Base-by-base conservation (phyloP, 805 yeast genomes). In the Ogataea polymorpha region DNA sequence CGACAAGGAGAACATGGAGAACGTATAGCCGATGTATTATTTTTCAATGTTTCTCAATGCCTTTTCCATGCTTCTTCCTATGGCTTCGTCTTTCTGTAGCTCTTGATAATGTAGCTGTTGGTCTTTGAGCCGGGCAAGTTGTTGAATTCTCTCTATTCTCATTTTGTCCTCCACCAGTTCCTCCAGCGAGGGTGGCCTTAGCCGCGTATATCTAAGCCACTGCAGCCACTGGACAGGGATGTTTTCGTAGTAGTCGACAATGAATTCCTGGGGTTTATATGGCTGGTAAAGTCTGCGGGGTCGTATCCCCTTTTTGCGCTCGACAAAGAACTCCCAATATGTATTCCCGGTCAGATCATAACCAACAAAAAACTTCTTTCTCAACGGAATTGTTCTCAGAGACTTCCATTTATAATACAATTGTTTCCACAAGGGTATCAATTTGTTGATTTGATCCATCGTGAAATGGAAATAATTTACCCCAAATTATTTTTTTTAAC, bases 311-410 rank as follows among this genome's bases (percentile, higher is more conserved):
- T 21, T 16, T 9, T 58, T 55, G 51, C 73, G 71, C 45, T 77
- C 79, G 18, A 75, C 66, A 37, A 71, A 70, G 61, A 82, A 80
- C 58, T 86, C 96, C 95, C 95, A 86, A 64, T 82, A 86, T 2
- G 91, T 79, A 59, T 86, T 86, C 2, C 93, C 95, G 28, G 78
- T 79, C n/a, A 87, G 67, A 55, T 86, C 95, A 55, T 84, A 86
- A 2, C 88, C 86, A 8, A 80, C 70, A 51, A 86, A 85, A 66
- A 80, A 86, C 56, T 70, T 72, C 40, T 71, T 72, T 29, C 95
- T 71, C 59, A 85, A 79, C 0, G 95, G 95, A 3, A 86, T 70
- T 32, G 68, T 73, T 32, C 81, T 63, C 4, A 83, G 60, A 0
- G 89, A 72, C 51, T 72, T 75, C 78, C 81, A 86, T 50, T 68